Evolutionary conservation across 208 protist species (phyloP).

Genomic region (Herpetomonas muscarum): DNA sequence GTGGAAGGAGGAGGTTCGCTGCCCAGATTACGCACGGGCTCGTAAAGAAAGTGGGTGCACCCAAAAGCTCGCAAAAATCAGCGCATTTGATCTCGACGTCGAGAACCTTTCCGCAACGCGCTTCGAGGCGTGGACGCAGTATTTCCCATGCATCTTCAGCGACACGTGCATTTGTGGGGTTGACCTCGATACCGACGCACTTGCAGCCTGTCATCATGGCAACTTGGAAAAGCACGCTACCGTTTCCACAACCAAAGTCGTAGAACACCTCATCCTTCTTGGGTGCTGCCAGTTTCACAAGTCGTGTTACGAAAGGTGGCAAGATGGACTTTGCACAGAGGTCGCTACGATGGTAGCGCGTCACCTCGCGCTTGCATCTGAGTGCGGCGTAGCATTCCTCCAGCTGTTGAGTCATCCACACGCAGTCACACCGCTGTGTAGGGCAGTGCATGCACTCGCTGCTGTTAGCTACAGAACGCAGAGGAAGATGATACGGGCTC

Average conservation of each 20-base stretch:
- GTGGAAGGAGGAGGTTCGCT: slow-evolving; percentile 70
- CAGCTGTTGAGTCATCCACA: slow-evolving; percentile 35
- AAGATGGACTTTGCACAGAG: slow-evolving; percentile 88
- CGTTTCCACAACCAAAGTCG: slow-evolving; percentile 82
- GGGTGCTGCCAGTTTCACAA: slow-evolving; percentile 41
- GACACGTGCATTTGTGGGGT: slow-evolving; percentile 55
- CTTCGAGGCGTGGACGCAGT: slow-evolving; percentile 50
- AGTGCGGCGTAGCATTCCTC: slow-evolving; percentile 46
- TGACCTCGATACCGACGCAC: slow-evolving; percentile 80
- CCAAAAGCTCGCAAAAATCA: slow-evolving; percentile 60
- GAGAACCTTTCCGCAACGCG: slow-evolving; percentile 24
- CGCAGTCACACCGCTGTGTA: slow-evolving; percentile 37
- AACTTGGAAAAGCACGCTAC: slow-evolving; percentile 85
- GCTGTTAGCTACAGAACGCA: slow-evolving; percentile 40
- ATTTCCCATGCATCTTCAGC: slow-evolving; percentile 44
- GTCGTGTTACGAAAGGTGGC: slow-evolving; percentile 64
- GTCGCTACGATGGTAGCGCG: slow-evolving; percentile 34
- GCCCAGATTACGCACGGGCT: slow-evolving; percentile 59
- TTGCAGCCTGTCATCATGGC: slow-evolving; percentile 61
- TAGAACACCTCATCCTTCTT: slow-evolving; percentile 55
- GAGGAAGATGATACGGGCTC: slow-evolving; percentile 43
- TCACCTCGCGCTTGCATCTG: slow-evolving; percentile 38
- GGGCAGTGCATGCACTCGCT: slow-evolving; percentile 58
- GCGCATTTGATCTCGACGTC: slow-evolving; percentile 62
- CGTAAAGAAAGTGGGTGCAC: slow-evolving; percentile 24